Conservation (phyloP, 1,284 basidiomycete genomes). For the Macrocystidia cucumis region DNA sequence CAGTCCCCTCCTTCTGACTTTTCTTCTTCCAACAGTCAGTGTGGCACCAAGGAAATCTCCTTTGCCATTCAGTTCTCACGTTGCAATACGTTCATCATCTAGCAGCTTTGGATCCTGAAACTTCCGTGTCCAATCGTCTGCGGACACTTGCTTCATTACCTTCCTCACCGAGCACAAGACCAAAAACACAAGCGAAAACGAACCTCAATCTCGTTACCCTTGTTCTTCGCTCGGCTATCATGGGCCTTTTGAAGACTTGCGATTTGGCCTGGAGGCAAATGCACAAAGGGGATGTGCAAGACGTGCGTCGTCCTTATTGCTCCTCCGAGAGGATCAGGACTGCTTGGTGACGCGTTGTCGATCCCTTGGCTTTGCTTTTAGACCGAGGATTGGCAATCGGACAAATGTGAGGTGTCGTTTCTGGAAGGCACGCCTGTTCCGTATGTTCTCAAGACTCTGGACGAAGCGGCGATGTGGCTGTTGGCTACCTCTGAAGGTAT, state of each 20-base stretch:
- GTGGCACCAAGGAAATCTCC: conserved; percentile 80
- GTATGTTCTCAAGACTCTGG: conserved; percentile 51
- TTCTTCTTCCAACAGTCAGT: conserved; percentile 58
- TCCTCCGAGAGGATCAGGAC: neutral
- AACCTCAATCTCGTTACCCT: conserved; percentile 56
- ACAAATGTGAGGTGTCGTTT: conserved; percentile 80
- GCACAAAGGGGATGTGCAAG: conserved; percentile 61
- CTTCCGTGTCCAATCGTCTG: conserved; percentile 19
- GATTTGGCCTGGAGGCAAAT: conserved; percentile 81
- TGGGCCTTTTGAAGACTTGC: conserved; percentile 77
- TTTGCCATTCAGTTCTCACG: conserved; percentile 84
- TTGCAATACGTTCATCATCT: conserved; percentile 73
- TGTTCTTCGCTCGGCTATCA: conserved; percentile 65
- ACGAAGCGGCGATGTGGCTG: conserved; percentile 51
- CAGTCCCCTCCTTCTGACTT: conserved; percentile 4
- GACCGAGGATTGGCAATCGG: conserved; percentile 85
- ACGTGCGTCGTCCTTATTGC: conserved; percentile 46
- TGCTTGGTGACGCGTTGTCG: conserved; percentile 6
- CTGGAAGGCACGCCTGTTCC: conserved; percentile 61
- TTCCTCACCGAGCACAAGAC: too few relatives aligned
- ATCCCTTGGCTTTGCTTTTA: conserved; percentile 29
- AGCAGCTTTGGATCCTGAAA: conserved; percentile 50
- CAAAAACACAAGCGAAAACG: too few relatives aligned
- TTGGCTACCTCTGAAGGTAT: conserved; percentile 33
- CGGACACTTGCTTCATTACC: too few relatives aligned